Conservation (phyloP, 495 filamentous ascomycete genomes). For the Elasticomyces elasticus region DNA sequence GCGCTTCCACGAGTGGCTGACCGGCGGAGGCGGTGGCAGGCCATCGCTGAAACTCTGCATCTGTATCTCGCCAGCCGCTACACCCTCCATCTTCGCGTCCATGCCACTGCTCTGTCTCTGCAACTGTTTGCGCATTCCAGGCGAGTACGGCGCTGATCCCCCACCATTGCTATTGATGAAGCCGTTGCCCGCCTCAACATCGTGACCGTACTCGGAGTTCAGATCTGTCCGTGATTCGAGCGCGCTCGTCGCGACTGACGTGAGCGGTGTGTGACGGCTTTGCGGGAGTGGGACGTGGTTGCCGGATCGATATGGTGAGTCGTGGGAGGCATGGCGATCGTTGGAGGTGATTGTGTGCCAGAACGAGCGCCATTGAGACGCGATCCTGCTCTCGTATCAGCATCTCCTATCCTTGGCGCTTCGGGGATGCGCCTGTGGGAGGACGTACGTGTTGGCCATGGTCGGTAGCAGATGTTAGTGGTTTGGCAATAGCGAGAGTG, state of each 20-base stretch:
- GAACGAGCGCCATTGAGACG: constrained; percentile 8
- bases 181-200: constrained; percentile 37
- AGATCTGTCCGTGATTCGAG: constrained; percentile 44
- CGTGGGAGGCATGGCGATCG: constrained; percentile 38
- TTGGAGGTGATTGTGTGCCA: constrained; percentile 28
- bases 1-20: constrained; percentile 80
- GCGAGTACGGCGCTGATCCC: constrained; percentile 68
- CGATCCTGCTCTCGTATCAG: constrained; percentile 7
- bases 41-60: constrained; percentile 96
- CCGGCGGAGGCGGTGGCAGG: constrained; percentile 77
- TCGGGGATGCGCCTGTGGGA: neutral
- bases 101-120: constrained; percentile 50
- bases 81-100: constrained; percentile 48
- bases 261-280: constrained; percentile 32
- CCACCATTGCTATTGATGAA: constrained; percentile 48
- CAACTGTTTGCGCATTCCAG: constrained; percentile 69
- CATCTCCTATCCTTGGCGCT: neutral
- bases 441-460: neutral
- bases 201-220: constrained; percentile 30
- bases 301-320: constrained; percentile 36
- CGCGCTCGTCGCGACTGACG: constrained; percentile 49
- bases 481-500: neutral
- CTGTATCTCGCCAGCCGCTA: constrained; percentile 71
- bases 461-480: neutral
- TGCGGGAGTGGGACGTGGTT: constrained; percentile 31